Conservation (phyloP, 2,329 filamentous ascomycete genomes). For the Botrytis porri region DNA sequence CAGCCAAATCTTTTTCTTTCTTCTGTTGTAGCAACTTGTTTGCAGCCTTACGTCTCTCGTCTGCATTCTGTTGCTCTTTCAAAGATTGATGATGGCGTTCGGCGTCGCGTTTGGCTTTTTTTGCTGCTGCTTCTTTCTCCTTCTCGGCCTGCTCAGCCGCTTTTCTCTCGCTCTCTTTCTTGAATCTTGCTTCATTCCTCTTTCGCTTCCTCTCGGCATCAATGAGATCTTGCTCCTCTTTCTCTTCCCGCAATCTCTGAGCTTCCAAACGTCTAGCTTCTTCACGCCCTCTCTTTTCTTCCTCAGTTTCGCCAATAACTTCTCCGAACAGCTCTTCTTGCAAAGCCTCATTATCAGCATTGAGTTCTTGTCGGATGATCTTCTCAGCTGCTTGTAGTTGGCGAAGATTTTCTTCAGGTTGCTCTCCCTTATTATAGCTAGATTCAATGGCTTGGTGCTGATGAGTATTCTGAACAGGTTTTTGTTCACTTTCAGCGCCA, state of each 20-base stretch:
- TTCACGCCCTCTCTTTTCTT: conserved; percentile 13
- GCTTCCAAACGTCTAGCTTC: not conserved
- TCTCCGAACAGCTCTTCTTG: conserved; percentile 29
- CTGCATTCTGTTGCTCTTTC: not conserved
- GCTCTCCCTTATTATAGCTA: not conserved
- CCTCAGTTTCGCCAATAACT: conserved; percentile 22
- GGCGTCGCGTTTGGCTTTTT: conserved; percentile 19
- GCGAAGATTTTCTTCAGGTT: not conserved
- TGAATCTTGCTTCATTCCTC: conserved; percentile 10
- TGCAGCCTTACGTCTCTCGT: conserved; percentile 15
- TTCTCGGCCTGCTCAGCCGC: conserved; percentile 17
- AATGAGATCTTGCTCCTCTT: not conserved
- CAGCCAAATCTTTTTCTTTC: conserved; percentile 19
- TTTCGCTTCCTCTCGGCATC: not conserved
- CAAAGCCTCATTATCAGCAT: conserved; percentile 15
- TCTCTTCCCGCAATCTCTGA: not conserved
- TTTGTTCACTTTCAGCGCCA: not conserved
- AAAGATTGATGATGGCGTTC: conserved; percentile 18
- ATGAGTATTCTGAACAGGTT: not conserved
- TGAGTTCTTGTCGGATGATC: conserved; percentile 25
- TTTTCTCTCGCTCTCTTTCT: conserved; percentile 18
- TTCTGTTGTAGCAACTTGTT: conserved; percentile 18
- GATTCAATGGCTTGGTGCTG: not conserved
- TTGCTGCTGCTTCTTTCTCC: conserved; percentile 17
- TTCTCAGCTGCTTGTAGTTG: conserved; percentile 25